A percentile compares a stretch with the other conserved stretches of the same genome.
Evolutionary conservation across 208 protist species (phyloP).

Genomic region (Novymonas esmeraldas): DNA sequence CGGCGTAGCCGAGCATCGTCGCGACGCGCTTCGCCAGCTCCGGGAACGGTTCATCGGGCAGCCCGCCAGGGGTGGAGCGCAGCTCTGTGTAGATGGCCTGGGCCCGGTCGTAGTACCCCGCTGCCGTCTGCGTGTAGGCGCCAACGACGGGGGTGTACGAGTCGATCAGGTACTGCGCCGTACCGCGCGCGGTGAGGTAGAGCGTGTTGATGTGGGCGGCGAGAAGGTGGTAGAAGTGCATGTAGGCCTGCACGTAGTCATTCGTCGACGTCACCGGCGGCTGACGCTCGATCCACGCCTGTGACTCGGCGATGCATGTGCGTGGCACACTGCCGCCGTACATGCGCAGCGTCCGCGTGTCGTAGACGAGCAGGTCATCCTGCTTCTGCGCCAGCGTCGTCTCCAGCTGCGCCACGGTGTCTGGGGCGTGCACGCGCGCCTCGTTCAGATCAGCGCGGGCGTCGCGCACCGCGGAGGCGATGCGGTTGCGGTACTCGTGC

Average conservation of each 20-base stretch:
- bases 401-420: slow-evolving; percentile 23
- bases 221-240: slow-evolving; percentile 28
- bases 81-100: slow-evolving; percentile 25
- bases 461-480: slow-evolving; percentile 18
- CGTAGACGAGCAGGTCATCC: slow-evolving; percentile 28
- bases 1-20: slow-evolving; percentile 26
- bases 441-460: slow-evolving; percentile 58
- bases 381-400: slow-evolving; percentile 14
- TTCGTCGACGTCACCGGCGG: slow-evolving; percentile 8
- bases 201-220: slow-evolving; percentile 27
- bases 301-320: slow-evolving; percentile 44
- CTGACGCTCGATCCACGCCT: slow-evolving; percentile 22
- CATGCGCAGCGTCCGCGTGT: slow-evolving; percentile 25
- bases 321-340: slow-evolving; percentile 45
- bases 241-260: slow-evolving; percentile 24
- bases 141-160: slow-evolving; percentile 23
- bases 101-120: slow-evolving; percentile 26
- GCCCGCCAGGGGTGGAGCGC: slow-evolving; percentile 8
- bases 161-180: slow-evolving; percentile 31
- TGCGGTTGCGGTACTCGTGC: slow-evolving; percentile 26
- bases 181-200: slow-evolving; percentile 27
- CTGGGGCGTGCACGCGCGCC: slow-evolving; percentile 32
- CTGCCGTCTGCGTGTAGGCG: slow-evolving; percentile 3
- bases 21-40: slow-evolving; percentile 21
- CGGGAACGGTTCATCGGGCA: slow-evolving; percentile 11